A percentile compares a stretch with the other conserved stretches of the same genome.
phyloP scores from a whole-genome alignment of 768 basidiomycete species.

The Leucocoprinus sp. region DNA sequence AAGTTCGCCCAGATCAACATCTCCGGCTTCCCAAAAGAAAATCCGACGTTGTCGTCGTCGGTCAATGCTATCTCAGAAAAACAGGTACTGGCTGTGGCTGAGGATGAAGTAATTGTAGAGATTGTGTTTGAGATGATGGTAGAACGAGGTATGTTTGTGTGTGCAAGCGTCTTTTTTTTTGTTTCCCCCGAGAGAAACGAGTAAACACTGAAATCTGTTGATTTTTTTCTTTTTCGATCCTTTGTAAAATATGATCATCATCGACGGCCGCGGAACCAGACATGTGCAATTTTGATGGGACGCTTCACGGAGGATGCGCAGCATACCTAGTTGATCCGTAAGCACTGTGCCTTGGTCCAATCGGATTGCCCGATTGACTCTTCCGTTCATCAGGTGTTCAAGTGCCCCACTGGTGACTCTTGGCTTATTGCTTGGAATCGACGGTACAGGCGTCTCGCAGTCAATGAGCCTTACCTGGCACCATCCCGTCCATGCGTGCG shows the following conservation, averaged over 20 bases:
- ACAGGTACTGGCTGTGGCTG: constrained; percentile 3
- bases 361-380: no score
- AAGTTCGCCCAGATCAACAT: constrained; percentile 30
- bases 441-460: constrained; percentile 41
- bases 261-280: constrained; percentile 26
- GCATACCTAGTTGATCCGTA: constrained; percentile 50
- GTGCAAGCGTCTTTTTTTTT: no score
- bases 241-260: background rate
- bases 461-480: constrained; percentile 46
- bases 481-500: constrained; percentile 20
- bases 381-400: constrained; percentile 28
- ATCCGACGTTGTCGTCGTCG: background rate
- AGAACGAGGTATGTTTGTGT: constrained; percentile 21
- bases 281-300: constrained; percentile 43
- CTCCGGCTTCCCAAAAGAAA: constrained; percentile 15
- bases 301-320: constrained; percentile 50
- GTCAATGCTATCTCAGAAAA: background rate
- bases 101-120: constrained; percentile 18
- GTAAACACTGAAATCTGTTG: no score
- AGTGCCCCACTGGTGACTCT: constrained; percentile 34
- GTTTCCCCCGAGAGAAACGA: no score
- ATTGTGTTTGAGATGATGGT: constrained; percentile 33
- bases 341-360: no score
- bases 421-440: constrained; percentile 28
- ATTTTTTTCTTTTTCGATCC: background rate